A percentile compares a stretch with the other conserved stretches of the same genome.
These are phyloP conservation scores for Lipomyces starkeyi DNA, from an alignment of 805 yeast species.

Conservation along the genomic window DNA sequence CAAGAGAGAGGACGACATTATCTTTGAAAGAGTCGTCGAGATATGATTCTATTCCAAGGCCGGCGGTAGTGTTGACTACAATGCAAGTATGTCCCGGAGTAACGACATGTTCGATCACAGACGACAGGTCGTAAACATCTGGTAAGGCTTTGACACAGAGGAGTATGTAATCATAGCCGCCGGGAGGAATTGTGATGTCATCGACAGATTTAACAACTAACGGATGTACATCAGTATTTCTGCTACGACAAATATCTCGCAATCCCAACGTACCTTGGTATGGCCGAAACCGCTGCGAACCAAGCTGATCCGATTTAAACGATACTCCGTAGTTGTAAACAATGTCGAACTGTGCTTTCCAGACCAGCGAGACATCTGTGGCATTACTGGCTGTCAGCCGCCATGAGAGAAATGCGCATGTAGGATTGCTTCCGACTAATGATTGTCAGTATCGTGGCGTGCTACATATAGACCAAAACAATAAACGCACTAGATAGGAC, in stretches of 20 bases:
- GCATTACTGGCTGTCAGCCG: conserved; percentile 35
- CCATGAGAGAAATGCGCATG: conserved; percentile 39
- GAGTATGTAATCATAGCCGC: conserved; percentile 62
- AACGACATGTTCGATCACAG: conserved; percentile 58
- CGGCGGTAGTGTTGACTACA: conserved; percentile 57
- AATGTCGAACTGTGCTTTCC: conserved; percentile 37
- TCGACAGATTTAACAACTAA: conserved; percentile 41
- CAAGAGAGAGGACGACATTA: conserved; percentile 63
- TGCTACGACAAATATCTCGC: neutral
- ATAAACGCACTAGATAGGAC: conserved; percentile 23
- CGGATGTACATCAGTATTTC: neutral
- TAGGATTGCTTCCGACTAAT: conserved; percentile 38
- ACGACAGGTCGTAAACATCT: conserved; percentile 61
- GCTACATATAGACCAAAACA: neutral
- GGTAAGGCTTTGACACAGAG: conserved; percentile 71
- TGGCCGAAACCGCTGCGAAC: conserved; percentile 30
- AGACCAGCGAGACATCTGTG: conserved; percentile 36
- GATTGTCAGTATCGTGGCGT: conserved; percentile 11
- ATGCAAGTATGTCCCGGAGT: conserved; percentile 55
- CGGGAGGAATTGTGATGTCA: conserved; percentile 36
- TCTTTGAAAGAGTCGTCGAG: conserved; percentile 58
- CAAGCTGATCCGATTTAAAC: conserved; percentile 31
- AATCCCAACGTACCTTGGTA: conserved; percentile 17
- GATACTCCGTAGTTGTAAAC: conserved; percentile 37
- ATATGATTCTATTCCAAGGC: conserved; percentile 66